Base-by-base conservation (phyloP, 805 yeast genomes). In the Zygosaccharomyces rouxii region DNA sequence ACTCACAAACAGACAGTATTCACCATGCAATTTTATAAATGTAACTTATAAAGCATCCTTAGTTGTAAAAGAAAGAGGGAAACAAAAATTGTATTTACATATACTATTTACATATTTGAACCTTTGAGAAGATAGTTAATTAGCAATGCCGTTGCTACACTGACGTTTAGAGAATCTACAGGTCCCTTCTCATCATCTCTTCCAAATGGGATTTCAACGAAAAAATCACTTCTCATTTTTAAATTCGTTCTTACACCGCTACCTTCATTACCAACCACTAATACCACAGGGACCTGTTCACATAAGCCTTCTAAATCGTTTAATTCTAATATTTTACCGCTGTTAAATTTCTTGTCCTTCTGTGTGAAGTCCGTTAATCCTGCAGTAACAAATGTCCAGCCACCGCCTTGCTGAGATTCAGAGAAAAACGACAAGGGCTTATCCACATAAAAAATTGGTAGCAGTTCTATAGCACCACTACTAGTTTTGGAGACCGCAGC, bases 261-360 rank as follows among this genome's bases (percentile, higher is more conserved):
- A 7, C 95, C 95, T 67, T 89, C 97, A 43, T 89, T 84, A 10
- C 97, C 97, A 42, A 90, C 70, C 1, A 89, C 85, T 44, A 89
- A 67, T 52, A 90, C 59, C 31, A 80, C 75, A 0, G 97, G 97
- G 1, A 74, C 63, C 9, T 70, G 58, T 2, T 67, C 63, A 31
- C 80, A 60, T 31, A 83, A 56, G 0, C 64, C 66, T 0, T 68
- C 58, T 44, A 88, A 66, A 22, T 78, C 78, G 3, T 65, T 66
- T 11, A 70, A 51, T 7, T 68, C 73, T 14, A 80, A 52, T 23
- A 53, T 59, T 54, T 73, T 72, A 39, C 68, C 57, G 26, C 66
- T 56, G 22, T 57, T 30, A 60, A 64, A 61, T 56, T 69, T 58
- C 53, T 70, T 68, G 1, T 55, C 61, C 14, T 55, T 52, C 9